Percentiles rank a stretch among this genome's conserved stretches.
These are phyloP conservation scores for Porcisia hertigi DNA, from an alignment of 208 protist species.

Conservation along the genomic window DNA sequence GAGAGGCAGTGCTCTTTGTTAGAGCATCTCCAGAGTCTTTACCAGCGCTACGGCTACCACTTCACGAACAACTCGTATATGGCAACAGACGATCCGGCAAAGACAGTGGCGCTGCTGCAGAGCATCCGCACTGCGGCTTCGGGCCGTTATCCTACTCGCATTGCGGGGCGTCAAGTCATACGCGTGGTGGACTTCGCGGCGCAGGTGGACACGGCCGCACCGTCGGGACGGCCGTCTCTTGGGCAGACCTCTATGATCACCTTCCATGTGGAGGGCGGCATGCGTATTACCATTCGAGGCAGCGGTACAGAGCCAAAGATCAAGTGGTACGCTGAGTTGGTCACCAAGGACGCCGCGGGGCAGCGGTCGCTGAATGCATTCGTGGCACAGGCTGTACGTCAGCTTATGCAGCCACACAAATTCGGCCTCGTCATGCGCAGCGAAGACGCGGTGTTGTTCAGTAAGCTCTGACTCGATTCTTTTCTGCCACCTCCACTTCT, in stretches of 20 bases:
- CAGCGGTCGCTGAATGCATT: constrained; percentile 37
- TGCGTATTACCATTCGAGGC: constrained; percentile 92
- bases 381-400: constrained; percentile 45
- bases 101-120: constrained; percentile 85
- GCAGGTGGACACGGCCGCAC: constrained; percentile 73
- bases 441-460: constrained; percentile 24
- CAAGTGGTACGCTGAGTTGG: constrained; percentile 93
- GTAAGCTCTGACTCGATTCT: constrained; percentile 13
- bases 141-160: constrained; percentile 45
- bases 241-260: constrained; percentile 94
- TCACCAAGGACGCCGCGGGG: constrained; percentile 38
- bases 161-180: constrained; percentile 63
- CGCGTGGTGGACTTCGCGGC: constrained; percentile 91
- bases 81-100: constrained; percentile 79
- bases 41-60: constrained; percentile 89
- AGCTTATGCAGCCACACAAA: constrained; percentile 67
- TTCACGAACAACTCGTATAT: constrained; percentile 94
- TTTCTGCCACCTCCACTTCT: neutral
- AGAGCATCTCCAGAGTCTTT: constrained; percentile 71
- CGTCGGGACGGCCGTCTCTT: constrained; percentile 51
- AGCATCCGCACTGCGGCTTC: constrained; percentile 52
- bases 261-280: constrained; percentile 93
- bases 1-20: constrained; percentile 37
- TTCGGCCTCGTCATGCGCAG: constrained; percentile 55
- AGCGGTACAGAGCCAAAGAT: constrained; percentile 99